phyloP scores from a whole-genome alignment of 2,329 filamentous ascomycete genomes.

The Colletotrichum sp. region DNA sequence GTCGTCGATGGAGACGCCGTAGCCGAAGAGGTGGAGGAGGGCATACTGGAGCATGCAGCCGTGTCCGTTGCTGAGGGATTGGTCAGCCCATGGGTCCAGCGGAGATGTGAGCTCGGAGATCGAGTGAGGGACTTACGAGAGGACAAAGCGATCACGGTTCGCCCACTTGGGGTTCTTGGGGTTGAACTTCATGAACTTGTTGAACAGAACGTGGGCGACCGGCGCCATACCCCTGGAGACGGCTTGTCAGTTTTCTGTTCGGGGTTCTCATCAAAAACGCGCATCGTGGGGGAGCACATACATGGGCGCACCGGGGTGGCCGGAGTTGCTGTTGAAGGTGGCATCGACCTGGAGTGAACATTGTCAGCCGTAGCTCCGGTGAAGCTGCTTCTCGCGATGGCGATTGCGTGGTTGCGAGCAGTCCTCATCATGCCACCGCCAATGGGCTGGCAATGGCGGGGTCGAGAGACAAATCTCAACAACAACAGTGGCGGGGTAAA shows the following conservation, averaged over 20 bases:
- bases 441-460: conserved; percentile 35
- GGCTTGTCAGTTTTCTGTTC: conserved; percentile 32
- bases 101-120: not conserved
- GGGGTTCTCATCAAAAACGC: not conserved
- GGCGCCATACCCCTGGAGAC: conserved; percentile 79
- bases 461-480: conserved; percentile 28
- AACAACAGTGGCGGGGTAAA: conserved; percentile 37
- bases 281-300: conserved; percentile 41
- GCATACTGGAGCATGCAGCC: conserved; percentile 99
- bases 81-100: not conserved
- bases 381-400: not conserved
- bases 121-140: conserved; percentile 76
- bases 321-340: conserved; percentile 93
- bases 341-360: conserved; percentile 85
- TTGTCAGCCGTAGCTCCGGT: not conserved
- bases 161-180: conserved; percentile 97
- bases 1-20: conserved; percentile 84
- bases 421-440: conserved; percentile 12
- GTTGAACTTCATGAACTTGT: conserved; percentile 99
- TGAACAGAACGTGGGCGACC: conserved; percentile 94
- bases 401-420: not conserved
- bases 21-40: conserved; percentile 95
- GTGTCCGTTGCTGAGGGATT: conserved; percentile 81
- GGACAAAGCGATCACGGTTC: conserved; percentile 97
- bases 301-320: conserved; percentile 99